Conservation (phyloP, 2,329 filamentous ascomycete genomes). For the Alternaria postmessia region DNA sequence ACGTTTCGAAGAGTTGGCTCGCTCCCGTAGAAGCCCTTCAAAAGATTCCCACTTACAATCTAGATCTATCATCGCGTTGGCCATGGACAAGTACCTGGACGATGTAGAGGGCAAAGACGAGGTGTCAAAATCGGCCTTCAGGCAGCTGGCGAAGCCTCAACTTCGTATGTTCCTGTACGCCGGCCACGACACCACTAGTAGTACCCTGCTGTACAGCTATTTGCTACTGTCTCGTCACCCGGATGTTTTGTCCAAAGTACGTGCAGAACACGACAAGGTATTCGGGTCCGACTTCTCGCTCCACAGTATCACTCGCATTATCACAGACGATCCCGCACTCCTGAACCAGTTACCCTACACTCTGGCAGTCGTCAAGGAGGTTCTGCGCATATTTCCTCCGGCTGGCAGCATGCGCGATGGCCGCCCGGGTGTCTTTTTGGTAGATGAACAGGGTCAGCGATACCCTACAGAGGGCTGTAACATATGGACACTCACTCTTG, state of each 20-base stretch:
- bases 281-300: slow-evolving; percentile 30
- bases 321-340: slow-evolving; percentile 24
- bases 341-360: slow-evolving; percentile 41
- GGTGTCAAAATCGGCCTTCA: slow-evolving; percentile 16
- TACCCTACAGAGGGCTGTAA: slow-evolving; percentile 21
- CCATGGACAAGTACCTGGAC: slow-evolving; percentile 15
- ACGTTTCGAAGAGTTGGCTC: slow-evolving; percentile 19
- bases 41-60: neutral
- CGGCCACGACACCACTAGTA: slow-evolving; percentile 42
- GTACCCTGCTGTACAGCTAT: slow-evolving; percentile 35
- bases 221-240: slow-evolving; percentile 36
- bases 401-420: slow-evolving; percentile 38
- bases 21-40: slow-evolving; percentile 1
- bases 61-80: slow-evolving; percentile 7
- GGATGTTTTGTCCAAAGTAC: slow-evolving; percentile 27
- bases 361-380: slow-evolving; percentile 47
- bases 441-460: slow-evolving; percentile 7
- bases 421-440: slow-evolving; percentile 1
- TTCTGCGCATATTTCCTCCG: slow-evolving; percentile 41
- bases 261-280: slow-evolving; percentile 38
- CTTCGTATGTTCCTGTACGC: slow-evolving; percentile 44
- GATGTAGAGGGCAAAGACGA: slow-evolving; percentile 14
- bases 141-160: slow-evolving; percentile 21
- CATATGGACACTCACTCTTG: slow-evolving; percentile 15
- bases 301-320: neutral